Percentiles rank a stretch among this genome's conserved stretches.
Evolutionary conservation across 345 rosid species (phyloP).

Genomic region (Populus tremula): DNA sequence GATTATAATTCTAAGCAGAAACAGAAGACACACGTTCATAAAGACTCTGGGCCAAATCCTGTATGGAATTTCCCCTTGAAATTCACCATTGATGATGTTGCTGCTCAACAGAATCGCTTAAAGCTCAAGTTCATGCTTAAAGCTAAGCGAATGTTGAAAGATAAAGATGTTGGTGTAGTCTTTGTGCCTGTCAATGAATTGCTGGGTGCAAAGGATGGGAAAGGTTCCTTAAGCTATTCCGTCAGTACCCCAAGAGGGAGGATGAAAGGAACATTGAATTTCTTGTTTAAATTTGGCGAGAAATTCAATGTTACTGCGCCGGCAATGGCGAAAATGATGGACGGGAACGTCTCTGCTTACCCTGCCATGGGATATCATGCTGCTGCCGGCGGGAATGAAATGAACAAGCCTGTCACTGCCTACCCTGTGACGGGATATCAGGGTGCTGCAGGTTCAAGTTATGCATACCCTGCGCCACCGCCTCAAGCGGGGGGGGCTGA

Average conservation of each 20-base stretch:
- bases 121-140: slow-evolving; percentile 36
- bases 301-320: slow-evolving; percentile 17
- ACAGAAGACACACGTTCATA: slow-evolving; percentile 48
- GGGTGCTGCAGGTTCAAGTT: not conserved
- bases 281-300: slow-evolving; percentile 44
- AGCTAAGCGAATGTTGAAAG: slow-evolving; percentile 49
- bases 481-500: not conserved
- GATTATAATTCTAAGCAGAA: slow-evolving; percentile 34
- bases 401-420: slow-evolving; percentile 3
- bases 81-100: slow-evolving; percentile 51
- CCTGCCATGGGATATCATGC: slow-evolving; percentile 25
- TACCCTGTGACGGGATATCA: slow-evolving; percentile 20
- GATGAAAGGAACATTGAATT: slow-evolving; percentile 34
- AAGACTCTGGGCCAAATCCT: slow-evolving; percentile 52
- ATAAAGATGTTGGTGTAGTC: slow-evolving; percentile 47
- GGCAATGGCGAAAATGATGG: slow-evolving; percentile 6
- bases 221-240: slow-evolving; percentile 16
- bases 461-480: slow-evolving; percentile 11
- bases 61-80: slow-evolving; percentile 49
- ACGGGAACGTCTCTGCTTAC: slow-evolving; percentile 30
- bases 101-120: slow-evolving; percentile 40
- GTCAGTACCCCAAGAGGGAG: slow-evolving; percentile 38
- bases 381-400: not conserved
- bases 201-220: slow-evolving; percentile 14
- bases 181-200: slow-evolving; percentile 56